Conservation (phyloP, 257 asterid species). For the Solanum paucissectum region DNA sequence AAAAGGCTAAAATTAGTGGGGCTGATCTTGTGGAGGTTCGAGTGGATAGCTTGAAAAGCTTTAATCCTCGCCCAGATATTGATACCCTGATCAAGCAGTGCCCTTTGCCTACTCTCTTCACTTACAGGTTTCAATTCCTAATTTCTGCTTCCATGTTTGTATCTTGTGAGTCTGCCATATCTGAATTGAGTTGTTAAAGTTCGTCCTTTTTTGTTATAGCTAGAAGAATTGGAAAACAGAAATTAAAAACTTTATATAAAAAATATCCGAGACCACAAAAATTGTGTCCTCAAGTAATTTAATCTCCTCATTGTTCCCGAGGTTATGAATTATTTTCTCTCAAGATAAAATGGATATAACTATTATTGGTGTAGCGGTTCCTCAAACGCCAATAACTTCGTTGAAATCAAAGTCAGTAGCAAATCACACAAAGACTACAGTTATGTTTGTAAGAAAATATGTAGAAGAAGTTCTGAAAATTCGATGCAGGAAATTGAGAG, state of each 20-base stretch:
- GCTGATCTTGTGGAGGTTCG: slow-evolving; percentile 93
- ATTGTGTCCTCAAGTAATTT: neutral
- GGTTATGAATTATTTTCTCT: neutral
- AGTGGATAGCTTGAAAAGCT: slow-evolving; percentile 71
- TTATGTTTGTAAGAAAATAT: neutral
- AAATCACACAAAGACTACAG: neutral
- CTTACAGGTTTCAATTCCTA: slow-evolving; percentile 66
- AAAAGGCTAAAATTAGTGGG: slow-evolving; percentile 57
- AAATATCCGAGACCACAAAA: neutral
- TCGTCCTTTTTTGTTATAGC: neutral
- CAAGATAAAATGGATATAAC: neutral
- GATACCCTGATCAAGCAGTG: slow-evolving; percentile 44
- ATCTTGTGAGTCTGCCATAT: neutral
- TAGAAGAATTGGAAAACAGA: neutral
- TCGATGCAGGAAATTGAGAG: neutral
- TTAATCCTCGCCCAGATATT: slow-evolving; percentile 44
- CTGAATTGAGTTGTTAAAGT: neutral
- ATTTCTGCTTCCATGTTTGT: neutral
- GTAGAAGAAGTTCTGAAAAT: neutral
- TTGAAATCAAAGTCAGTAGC: neutral
- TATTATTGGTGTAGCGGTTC: neutral
- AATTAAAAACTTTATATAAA: too few species aligned
- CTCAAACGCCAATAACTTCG: neutral
- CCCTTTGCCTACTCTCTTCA: slow-evolving; percentile 90
- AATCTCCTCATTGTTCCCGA: neutral